Evolutionary conservation across 805 yeast species (phyloP).

Genomic region (Saccharomycopsis oosterbeekiorum): DNA sequence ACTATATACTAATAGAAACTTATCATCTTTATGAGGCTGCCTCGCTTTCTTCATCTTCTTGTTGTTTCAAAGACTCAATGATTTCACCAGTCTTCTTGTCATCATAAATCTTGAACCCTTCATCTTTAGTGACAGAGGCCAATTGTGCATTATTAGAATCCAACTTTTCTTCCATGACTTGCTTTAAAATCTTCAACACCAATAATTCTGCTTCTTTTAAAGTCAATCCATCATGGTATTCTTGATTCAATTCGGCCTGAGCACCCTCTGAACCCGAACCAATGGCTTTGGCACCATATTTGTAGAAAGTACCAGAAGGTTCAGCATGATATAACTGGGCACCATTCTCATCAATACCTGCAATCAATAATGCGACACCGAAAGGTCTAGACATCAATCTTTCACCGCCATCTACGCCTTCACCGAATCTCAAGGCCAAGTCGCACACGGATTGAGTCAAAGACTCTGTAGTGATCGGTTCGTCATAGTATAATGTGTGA

Average conservation of each 20-base stretch:
- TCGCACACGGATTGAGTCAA: conserved; percentile 96
- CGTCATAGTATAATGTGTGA: conserved; percentile 85
- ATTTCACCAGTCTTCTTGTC: conserved; percentile 78
- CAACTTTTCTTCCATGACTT: conserved; percentile 98
- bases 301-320: conserved; percentile 96
- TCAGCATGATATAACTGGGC: conserved; percentile 98
- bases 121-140: conserved; percentile 80
- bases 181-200: conserved; percentile 82
- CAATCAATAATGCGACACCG: conserved; percentile 94
- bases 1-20: not conserved
- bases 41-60: conserved; percentile 38
- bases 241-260: conserved; percentile 93
- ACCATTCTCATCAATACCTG: conserved; percentile 88
- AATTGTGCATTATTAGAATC: conserved; percentile 93
- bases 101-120: conserved; percentile 76
- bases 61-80: conserved; percentile 67
- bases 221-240: conserved; percentile 87
- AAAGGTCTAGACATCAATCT: conserved; percentile 94
- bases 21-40: not conserved
- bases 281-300: conserved; percentile 97
- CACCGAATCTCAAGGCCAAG: conserved; percentile 85
- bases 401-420: conserved; percentile 77
- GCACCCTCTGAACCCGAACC: conserved; percentile 99
- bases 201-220: conserved; percentile 87
- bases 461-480: conserved; percentile 83